These are phyloP conservation scores for Fusarium verrucosum DNA, from an alignment of 2,329 filamentous ascomycete genomes.

Conservation along the genomic window DNA sequence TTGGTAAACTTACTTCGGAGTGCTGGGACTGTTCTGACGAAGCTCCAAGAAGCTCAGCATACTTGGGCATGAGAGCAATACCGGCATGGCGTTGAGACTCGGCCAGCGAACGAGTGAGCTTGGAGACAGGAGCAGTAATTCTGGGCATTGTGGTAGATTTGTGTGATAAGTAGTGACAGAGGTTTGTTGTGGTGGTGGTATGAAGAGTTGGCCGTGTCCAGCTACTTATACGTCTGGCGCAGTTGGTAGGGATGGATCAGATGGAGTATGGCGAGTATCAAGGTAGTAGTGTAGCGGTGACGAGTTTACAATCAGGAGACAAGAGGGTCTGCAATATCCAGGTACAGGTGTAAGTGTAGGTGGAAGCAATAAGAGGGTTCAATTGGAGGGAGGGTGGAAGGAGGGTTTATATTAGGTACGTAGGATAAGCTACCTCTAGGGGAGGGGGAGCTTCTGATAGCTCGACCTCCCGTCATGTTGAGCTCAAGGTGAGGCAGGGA, in stretches of 20 bases:
- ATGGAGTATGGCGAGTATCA: no score
- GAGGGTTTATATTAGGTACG: conserved; percentile 25
- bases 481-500: conserved; percentile 20
- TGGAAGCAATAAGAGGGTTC: conserved; percentile 15
- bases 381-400: conserved; percentile 21
- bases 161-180: background rate
- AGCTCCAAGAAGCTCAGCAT: conserved; percentile 56
- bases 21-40: conserved; percentile 44
- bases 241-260: conserved; percentile 4
- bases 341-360: conserved; percentile 9
- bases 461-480: background rate
- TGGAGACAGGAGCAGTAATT: conserved; percentile 59
- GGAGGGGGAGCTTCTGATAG: conserved; percentile 30
- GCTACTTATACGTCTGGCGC: conserved; percentile 32
- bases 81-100: conserved; percentile 54
- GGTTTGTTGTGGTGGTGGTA: background rate
- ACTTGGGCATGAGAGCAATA: conserved; percentile 57
- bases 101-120: conserved; percentile 58
- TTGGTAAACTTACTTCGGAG: conserved; percentile 52
- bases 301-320: conserved; percentile 29
- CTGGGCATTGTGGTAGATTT: conserved; percentile 54
- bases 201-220: conserved; percentile 2
- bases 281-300: conserved; percentile 27
- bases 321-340: conserved; percentile 10
- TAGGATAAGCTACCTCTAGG: conserved; percentile 20